Conservation (phyloP, 1,284 basidiomycete species). For the Ceratobasidium sp. region DNA sequence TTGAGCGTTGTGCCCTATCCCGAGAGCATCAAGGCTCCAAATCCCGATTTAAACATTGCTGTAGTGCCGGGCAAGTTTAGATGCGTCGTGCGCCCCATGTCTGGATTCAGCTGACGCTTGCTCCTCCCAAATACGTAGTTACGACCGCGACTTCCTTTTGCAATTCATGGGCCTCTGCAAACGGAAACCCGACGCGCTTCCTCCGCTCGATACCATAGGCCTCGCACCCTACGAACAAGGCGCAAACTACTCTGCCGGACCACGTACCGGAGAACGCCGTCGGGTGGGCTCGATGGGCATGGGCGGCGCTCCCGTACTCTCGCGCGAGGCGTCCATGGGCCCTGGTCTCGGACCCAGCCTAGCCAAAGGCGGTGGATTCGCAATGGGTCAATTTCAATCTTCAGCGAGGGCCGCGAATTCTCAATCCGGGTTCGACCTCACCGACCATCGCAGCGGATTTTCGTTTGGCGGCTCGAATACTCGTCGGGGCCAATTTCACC, state of each 20-base stretch:
- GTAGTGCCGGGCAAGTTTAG: constrained; percentile 88
- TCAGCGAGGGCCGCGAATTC: constrained; percentile 55
- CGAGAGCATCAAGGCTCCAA: constrained; percentile 81
- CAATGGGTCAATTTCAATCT: constrained; percentile 78
- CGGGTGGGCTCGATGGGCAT: constrained; percentile 32
- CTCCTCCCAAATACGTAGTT: constrained; percentile 69
- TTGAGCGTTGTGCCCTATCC: constrained; percentile 84
- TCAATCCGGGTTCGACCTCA: constrained; percentile 71
- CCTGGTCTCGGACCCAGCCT: constrained; percentile 56
- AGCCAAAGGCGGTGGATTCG: constrained; percentile 47
- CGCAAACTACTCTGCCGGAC: constrained; percentile 31
- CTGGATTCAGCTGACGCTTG: neutral
- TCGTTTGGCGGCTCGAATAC: constrained; percentile 65
- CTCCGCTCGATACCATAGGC: constrained; percentile 90
- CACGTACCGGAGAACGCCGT: constrained; percentile 35
- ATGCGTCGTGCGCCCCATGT: too few species aligned
- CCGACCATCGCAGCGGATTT: constrained; percentile 50
- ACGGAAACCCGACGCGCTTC: constrained; percentile 91
- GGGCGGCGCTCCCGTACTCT: neutral
- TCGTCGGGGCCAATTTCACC: constrained; percentile 62
- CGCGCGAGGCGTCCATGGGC: constrained; percentile 60
- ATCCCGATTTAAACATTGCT: constrained; percentile 82
- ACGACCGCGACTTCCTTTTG: constrained; percentile 96
- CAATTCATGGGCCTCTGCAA: constrained; percentile 97
- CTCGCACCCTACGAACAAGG: constrained; percentile 75